Evolutionary conservation across 1,284 basidiomycete species (phyloP).

Genomic region (Puccinia horiana): DNA sequence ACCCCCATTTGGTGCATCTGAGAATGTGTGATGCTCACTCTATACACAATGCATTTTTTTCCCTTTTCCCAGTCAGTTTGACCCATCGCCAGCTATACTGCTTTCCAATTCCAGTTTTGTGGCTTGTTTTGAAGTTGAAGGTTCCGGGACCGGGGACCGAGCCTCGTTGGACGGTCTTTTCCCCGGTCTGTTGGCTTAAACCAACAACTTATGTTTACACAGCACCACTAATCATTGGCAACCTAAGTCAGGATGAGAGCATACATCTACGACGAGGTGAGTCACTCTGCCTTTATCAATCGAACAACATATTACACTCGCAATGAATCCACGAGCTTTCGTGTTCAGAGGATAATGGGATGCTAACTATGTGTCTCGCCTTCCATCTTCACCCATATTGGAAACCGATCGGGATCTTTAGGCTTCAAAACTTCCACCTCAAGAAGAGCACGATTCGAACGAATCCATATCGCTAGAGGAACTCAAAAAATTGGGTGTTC

Average conservation of each 20-base stretch:
- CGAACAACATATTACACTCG: not conserved
- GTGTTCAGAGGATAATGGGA: not conserved
- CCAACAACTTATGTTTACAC: not conserved
- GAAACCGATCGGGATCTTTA: not conserved
- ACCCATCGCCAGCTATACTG: too few species aligned
- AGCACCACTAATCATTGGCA: not conserved
- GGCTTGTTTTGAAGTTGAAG: too few species aligned
- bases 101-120: too few species aligned
- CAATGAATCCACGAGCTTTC: not conserved
- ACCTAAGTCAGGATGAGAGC: not conserved
- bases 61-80: too few species aligned
- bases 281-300: not conserved
- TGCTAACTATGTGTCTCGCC: not conserved
- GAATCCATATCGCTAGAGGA: not conserved
- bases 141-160: too few species aligned
- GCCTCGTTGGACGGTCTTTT: too few species aligned
- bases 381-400: not conserved
- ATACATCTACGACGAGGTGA: constrained; percentile 21
- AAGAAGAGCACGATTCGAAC: constrained; percentile 31
- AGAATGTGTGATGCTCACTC: too few species aligned
- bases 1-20: too few species aligned
- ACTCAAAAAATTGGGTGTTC: constrained; percentile 22
- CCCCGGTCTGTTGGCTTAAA: too few species aligned
- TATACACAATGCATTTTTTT: too few species aligned
- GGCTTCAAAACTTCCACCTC: not conserved